phyloP scores from a whole-genome alignment of 164 flowering plant species.

The Vitis labrusca region DNA sequence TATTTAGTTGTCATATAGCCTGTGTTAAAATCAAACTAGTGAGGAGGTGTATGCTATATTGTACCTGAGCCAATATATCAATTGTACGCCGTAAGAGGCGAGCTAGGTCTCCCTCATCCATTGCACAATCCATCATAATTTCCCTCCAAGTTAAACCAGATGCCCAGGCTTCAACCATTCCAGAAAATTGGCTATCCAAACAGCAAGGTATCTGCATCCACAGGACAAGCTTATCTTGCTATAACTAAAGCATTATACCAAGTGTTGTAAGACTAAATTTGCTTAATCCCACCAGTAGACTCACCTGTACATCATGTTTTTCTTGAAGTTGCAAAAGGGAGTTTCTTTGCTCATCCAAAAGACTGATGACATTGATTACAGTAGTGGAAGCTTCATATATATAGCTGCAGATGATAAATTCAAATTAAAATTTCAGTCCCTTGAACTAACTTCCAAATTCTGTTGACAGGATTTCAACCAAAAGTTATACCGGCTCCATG shows the following conservation, averaged over 20 bases:
- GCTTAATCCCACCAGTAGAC: conserved; percentile 4
- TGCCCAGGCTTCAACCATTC: conserved; percentile 99
- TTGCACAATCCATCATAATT: conserved; percentile 96
- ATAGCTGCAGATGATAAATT: conserved; percentile 41
- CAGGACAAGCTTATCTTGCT: conserved; percentile 6
- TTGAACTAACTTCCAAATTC: not conserved
- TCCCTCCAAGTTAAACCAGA: conserved; percentile 94
- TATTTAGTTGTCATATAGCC: not conserved
- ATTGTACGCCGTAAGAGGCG: conserved; percentile 84
- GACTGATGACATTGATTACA: conserved; percentile 44
- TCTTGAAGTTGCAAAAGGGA: conserved; percentile 70
- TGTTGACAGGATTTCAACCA: not conserved
- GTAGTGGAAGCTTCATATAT: conserved; percentile 78
- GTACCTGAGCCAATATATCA: conserved; percentile 81
- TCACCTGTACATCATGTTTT: conserved; percentile 73
- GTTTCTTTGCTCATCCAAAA: conserved; percentile 69
- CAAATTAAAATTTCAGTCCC: not conserved
- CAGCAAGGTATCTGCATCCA: conserved; percentile 60
- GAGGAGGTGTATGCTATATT: not conserved
- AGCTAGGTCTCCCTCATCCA: conserved; percentile 98
- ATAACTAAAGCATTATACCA: not conserved
- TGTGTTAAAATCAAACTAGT: not conserved
- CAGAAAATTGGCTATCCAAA: conserved; percentile 84
- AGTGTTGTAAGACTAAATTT: not conserved
- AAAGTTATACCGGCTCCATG: not conserved